Conservation (phyloP, 768 basidiomycete genomes). For the Chalciporus piperatus region DNA sequence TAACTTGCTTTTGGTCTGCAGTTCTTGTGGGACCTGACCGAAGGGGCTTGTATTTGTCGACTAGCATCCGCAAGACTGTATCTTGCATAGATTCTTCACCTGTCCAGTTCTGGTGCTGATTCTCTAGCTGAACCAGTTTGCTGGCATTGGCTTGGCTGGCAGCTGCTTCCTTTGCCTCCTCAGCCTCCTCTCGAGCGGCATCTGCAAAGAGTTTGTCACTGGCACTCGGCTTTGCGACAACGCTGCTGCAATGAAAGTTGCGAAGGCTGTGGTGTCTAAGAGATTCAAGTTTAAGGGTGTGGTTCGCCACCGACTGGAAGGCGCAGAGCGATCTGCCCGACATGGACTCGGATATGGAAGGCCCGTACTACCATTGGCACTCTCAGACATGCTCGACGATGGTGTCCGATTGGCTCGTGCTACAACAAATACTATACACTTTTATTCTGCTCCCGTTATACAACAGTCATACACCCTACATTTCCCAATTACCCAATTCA, state of each 20-base stretch:
- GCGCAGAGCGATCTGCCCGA: neutral
- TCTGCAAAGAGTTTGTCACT: conserved; percentile 67
- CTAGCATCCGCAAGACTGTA: conserved; percentile 77
- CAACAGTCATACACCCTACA: neutral
- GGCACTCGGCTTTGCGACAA: conserved; percentile 30
- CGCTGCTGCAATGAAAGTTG: conserved; percentile 3
- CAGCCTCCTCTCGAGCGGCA: conserved; percentile 52
- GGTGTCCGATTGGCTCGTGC: neutral
- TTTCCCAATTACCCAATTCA: neutral
- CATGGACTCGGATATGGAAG: neutral
- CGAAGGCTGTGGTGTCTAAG: neutral
- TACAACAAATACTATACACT: neutral
- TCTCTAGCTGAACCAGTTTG: conserved; percentile 34
- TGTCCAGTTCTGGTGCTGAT: conserved; percentile 66
- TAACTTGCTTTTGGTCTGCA: conserved; percentile 68
- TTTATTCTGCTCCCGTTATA: neutral
- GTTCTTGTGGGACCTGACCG: conserved; percentile 55
- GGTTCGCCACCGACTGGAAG: neutral
- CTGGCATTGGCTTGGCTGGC: conserved; percentile 10
- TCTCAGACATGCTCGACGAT: neutral
- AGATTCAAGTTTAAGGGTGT: neutral
- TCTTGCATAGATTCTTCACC: conserved; percentile 72
- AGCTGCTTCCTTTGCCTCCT: conserved; percentile 22
- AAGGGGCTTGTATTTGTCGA: conserved; percentile 84
- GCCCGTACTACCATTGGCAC: too few relatives aligned